These are phyloP conservation scores for Auricularia sp. DNA, from an alignment of 768 basidiomycete genomes.

Conservation along the genomic window DNA sequence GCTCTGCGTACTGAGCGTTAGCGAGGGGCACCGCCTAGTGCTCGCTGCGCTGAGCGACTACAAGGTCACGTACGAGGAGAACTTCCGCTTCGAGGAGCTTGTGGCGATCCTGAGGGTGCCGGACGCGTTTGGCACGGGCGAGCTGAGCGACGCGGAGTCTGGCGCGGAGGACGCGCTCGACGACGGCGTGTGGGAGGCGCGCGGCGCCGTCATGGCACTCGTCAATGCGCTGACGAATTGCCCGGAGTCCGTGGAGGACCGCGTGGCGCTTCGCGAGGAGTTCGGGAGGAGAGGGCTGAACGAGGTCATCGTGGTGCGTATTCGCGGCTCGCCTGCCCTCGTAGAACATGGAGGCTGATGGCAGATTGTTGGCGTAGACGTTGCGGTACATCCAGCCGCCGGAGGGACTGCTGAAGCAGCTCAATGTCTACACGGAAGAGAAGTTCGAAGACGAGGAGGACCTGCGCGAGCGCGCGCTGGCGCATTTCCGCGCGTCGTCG, in stretches of 20 bases:
- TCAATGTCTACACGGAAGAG: slow-evolving; percentile 77
- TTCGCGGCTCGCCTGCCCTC: background rate
- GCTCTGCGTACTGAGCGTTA: slow-evolving; percentile 61
- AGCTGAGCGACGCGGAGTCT: slow-evolving; percentile 22
- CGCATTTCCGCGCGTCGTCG: slow-evolving; percentile 13
- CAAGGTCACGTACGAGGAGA: slow-evolving; percentile 55
- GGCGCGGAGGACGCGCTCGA: slow-evolving; percentile 30
- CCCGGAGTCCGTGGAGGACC: slow-evolving; percentile 66
- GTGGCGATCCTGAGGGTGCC: slow-evolving; percentile 51
- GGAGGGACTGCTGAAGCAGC: slow-evolving; percentile 64
- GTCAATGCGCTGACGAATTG: slow-evolving; percentile 72
- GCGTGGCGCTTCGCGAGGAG: slow-evolving; percentile 74
- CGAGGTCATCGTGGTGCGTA: slow-evolving; percentile 70
- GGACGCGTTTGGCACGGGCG: slow-evolving; percentile 19
- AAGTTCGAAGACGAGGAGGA: slow-evolving; percentile 87
- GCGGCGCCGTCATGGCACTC: slow-evolving; percentile 64
- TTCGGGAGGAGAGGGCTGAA: slow-evolving; percentile 72
- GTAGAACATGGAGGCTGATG: too few relatives aligned
- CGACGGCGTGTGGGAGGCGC: slow-evolving; percentile 72
- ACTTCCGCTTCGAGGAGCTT: slow-evolving; percentile 71
- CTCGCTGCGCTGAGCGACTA: slow-evolving; percentile 75
- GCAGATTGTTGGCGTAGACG: slow-evolving; percentile 32
- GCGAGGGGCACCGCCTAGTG: slow-evolving; percentile 64
- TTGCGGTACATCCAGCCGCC: slow-evolving; percentile 69
- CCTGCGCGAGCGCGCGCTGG: slow-evolving; percentile 52